Evolutionary conservation across 1,284 basidiomycete species (phyloP), one percentile per base, ranked within the genome.

Genomic region (Tilletiaria anomala): DNA sequence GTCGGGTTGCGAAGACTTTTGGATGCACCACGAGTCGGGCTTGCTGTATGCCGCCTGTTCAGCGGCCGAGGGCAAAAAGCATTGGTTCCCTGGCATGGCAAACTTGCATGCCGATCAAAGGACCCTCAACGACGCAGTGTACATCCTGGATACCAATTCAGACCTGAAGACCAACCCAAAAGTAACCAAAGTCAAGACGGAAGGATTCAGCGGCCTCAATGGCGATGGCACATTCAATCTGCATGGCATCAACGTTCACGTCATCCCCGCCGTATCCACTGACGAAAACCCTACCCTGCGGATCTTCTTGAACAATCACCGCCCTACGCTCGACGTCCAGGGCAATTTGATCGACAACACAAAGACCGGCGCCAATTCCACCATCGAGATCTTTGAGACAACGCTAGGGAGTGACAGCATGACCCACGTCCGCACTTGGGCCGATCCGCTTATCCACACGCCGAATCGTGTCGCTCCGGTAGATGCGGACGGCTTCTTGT

Each of bases 21-120:
- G 54, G 56, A 41, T 62, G 1, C 62, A 65, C 44, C 45, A 48
- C 10, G 32, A 39, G 8, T 73, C 72, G 2, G 78, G 78, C 22
- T 50, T 76, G 8, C 47, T 83, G n/a, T 83, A 79, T 57, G 71
- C 80, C 6, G 79, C 79, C 8, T 83, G 82, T 54, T 80, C 80
- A 2, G 73, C 72, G 0, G 74, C 70, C 2, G 57, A 59, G 2
- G 71, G 69, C 21, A 74, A 79, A 12, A 40, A 59, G 1, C 65
- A 71, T 35, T 83, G 81, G 80, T 66, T 70, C 0, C 80, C 81
- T 3, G 50, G 53, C 16, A 46, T 44, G 12, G 55, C 55, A 41
- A 41, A 43, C 16, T 43, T 55, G 15, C 46, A 56, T 31, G 44
- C 45, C 16, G 29, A 38, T 14, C 39, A 44, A 4, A 17, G 48